Percentiles rank a stretch among this genome's conserved stretches.
These are phyloP conservation scores for Telfairia occidentalis DNA, from an alignment of 331 rosid genomes.

Conservation along the genomic window DNA sequence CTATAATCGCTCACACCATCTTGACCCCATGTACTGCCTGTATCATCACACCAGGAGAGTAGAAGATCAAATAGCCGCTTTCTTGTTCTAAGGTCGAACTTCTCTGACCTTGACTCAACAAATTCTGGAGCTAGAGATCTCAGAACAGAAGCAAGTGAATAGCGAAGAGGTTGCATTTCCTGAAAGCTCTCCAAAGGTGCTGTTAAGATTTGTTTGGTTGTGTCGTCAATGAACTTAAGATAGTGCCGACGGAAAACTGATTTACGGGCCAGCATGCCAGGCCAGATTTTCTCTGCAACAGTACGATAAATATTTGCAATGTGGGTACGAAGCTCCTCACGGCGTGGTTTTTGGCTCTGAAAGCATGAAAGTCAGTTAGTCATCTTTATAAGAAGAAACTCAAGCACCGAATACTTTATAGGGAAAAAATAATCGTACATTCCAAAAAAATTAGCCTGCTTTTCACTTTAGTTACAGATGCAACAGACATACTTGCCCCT, in stretches of 20 bases:
- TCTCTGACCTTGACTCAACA: constrained; percentile 92
- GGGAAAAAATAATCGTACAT: background rate
- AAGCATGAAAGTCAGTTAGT: constrained; percentile 18
- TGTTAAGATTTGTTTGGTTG: constrained; percentile 49
- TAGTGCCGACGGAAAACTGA: constrained; percentile 79
- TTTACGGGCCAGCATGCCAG: constrained; percentile 81
- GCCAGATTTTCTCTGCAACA: constrained; percentile 98
- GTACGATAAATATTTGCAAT: constrained; percentile 87
- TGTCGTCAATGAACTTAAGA: constrained; percentile 85
- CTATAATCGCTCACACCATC: constrained; percentile 86
- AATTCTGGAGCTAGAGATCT: constrained; percentile 94
- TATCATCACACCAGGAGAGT: constrained; percentile 89
- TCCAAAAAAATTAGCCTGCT: background rate
- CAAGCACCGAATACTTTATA: constrained; percentile 1
- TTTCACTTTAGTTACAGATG: background rate
- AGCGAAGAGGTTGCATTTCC: constrained; percentile 93
- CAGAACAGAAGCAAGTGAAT: constrained; percentile 90
- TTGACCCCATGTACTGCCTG: constrained; percentile 68
- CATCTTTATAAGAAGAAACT: constrained; percentile 16
- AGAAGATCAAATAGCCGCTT: constrained; percentile 88
- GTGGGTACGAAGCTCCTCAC: constrained; percentile 91
- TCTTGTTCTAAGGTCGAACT: constrained; percentile 84
- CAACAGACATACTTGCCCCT: background rate
- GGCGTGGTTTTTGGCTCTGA: constrained; percentile 89
- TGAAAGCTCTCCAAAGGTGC: constrained; percentile 75